A percentile compares a stretch with the other conserved stretches of the same genome.
phyloP scores from a whole-genome alignment of 805 yeast genomes.

The Metschnikowia picachoensis region DNA sequence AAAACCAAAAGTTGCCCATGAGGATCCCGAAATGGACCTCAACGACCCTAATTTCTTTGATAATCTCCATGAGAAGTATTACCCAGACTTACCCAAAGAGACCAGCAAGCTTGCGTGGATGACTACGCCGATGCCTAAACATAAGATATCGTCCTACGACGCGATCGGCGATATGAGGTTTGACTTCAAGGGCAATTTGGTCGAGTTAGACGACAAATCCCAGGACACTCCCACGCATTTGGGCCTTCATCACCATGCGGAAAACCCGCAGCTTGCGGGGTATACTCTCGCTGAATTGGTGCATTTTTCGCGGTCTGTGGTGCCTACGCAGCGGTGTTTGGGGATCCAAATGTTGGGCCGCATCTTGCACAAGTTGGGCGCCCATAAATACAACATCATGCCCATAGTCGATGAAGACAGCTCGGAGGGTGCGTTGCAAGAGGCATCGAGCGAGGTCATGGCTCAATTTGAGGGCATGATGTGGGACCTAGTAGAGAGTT shows the following conservation, averaged over 20 bases:
- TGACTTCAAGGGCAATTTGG: slow-evolving; percentile 79
- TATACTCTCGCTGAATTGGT: slow-evolving; percentile 82
- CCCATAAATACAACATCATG: slow-evolving; percentile 50
- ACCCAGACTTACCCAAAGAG: slow-evolving; percentile 86
- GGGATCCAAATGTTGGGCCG: slow-evolving; percentile 88
- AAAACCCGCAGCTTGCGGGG: slow-evolving; percentile 86
- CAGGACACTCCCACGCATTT: slow-evolving; percentile 45
- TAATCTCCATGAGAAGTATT: slow-evolving; percentile 77
- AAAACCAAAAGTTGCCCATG: slow-evolving; percentile 38
- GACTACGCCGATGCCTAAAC: slow-evolving; percentile 56
- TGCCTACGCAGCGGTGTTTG: slow-evolving; percentile 81
- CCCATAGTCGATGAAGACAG: slow-evolving; percentile 39
- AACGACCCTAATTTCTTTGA: slow-evolving; percentile 76
- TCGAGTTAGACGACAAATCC: slow-evolving; percentile 40
- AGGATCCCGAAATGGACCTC: slow-evolving; percentile 47
- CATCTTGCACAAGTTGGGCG: slow-evolving; percentile 74
- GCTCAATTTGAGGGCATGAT: slow-evolving; percentile 49
- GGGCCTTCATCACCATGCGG: slow-evolving; percentile 91
- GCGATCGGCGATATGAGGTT: slow-evolving; percentile 72
- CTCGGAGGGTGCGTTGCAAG: slow-evolving; percentile 34
- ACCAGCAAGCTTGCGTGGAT: slow-evolving; percentile 87
- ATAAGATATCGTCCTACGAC: slow-evolving; percentile 42
- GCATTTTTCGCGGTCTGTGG: slow-evolving; percentile 71
- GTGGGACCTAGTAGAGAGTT: slow-evolving; percentile 68
- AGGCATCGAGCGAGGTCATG: slow-evolving; percentile 30